These are phyloP conservation scores for Rutidosis leptorrhynchoides DNA, from an alignment of 129 eudicot genomes.

Conservation along the genomic window DNA sequence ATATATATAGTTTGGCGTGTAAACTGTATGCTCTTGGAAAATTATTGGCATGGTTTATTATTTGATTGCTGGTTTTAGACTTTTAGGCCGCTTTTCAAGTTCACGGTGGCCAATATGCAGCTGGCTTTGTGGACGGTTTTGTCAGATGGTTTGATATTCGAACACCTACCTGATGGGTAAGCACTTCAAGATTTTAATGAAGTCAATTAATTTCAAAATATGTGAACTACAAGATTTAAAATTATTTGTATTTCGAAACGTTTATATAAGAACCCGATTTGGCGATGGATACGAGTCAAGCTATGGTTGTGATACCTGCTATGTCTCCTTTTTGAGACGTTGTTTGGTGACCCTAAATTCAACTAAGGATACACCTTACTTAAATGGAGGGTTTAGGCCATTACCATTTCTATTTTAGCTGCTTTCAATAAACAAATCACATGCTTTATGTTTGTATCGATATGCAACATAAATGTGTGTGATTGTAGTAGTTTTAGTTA, in stretches of 20 bases:
- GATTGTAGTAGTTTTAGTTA: too few relatives aligned
- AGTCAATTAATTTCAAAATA: not conserved
- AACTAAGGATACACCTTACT: too few relatives aligned
- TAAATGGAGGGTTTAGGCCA: too few relatives aligned
- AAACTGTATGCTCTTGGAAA: not conserved
- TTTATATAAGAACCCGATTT: too few relatives aligned
- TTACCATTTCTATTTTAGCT: too few relatives aligned
- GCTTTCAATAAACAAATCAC: too few relatives aligned
- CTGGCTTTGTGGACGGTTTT: slow-evolving; percentile 91
- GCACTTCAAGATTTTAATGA: not conserved
- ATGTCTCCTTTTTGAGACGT: too few relatives aligned
- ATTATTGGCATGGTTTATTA: slow-evolving; percentile 2
- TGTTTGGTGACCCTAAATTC: too few relatives aligned
- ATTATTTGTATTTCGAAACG: not conserved
- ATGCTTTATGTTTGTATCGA: too few relatives aligned
- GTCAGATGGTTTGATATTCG: slow-evolving; percentile 85
- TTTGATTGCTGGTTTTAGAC: slow-evolving; percentile 10
- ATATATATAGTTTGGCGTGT: not conserved
- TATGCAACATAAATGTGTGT: too few relatives aligned
- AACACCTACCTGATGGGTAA: slow-evolving; percentile 86
- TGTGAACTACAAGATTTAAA: not conserved
- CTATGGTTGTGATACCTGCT: too few relatives aligned
- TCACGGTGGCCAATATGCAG: slow-evolving; percentile 83
- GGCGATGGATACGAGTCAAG: not conserved
- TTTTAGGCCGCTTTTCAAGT: slow-evolving; percentile 95